A percentile compares a stretch with the other conserved stretches of the same genome.
Conservation (phyloP, 1,139 yeast genomes). For the Kodamaea anthophila region DNA sequence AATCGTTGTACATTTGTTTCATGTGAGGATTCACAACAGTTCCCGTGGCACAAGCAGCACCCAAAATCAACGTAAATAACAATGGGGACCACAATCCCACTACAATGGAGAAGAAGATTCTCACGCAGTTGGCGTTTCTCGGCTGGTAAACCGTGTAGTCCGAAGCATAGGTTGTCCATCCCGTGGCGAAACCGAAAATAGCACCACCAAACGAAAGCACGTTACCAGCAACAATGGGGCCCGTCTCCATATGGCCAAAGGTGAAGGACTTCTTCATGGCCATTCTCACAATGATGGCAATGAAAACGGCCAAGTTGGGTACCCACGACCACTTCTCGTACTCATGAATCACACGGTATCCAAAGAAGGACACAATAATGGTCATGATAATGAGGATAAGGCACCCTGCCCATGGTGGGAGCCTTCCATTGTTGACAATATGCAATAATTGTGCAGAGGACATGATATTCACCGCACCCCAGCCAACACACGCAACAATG, state of each 20-base stretch:
- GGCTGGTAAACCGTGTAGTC: conserved; percentile 88
- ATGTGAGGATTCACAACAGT: conserved; percentile 22
- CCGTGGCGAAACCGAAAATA: conserved; percentile 84
- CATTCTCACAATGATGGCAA: conserved; percentile 74
- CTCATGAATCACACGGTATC: conserved; percentile 73
- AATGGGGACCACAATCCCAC: conserved; percentile 64
- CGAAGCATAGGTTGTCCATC: conserved; percentile 91
- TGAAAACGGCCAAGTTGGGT: conserved; percentile 66
- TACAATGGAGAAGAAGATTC: conserved; percentile 58
- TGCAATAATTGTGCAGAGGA: conserved; percentile 81
- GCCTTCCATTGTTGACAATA: conserved; percentile 60
- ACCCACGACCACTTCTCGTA: conserved; percentile 89
- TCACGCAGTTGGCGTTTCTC: conserved; percentile 49
- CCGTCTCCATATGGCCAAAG: conserved; percentile 38
- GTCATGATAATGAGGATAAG: conserved; percentile 65
- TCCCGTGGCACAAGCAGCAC: conserved; percentile 84
- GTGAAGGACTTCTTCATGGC: conserved; percentile 58
- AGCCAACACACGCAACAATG: conserved; percentile 83
- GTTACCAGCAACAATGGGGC: conserved; percentile 61
- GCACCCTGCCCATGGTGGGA: conserved; percentile 93
- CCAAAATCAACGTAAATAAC: conserved; percentile 68
- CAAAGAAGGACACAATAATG: conserved; percentile 74
- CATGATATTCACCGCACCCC: conserved; percentile 93
- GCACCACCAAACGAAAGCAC: conserved; percentile 84
- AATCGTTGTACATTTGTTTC: conserved; percentile 38